A percentile compares a stretch with the other conserved stretches of the same genome.
These are phyloP conservation scores for Irpex sp. DNA, from an alignment of 1,284 basidiomycete species.

Conservation along the genomic window DNA sequence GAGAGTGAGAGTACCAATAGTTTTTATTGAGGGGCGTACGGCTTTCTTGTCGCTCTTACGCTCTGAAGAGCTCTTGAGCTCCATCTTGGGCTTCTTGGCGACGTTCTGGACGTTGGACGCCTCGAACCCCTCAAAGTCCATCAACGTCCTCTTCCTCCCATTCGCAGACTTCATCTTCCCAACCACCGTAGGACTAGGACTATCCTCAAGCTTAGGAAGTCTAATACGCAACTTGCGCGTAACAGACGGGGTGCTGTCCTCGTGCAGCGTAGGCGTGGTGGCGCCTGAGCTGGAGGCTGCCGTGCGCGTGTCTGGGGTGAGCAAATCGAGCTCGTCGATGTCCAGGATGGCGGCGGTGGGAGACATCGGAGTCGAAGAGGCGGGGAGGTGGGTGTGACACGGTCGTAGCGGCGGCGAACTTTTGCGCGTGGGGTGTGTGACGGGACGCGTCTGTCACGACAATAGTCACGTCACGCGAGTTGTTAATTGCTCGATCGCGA, in stretches of 20 bases:
- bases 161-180: neutral
- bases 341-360: neutral
- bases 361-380: neutral
- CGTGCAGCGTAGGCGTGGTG: neutral
- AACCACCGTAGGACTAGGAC: neutral
- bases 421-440: neutral
- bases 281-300: conserved; percentile 6
- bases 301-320: conserved; percentile 3
- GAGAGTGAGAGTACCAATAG: neutral
- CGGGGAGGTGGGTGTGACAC: neutral
- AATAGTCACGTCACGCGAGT: neutral
- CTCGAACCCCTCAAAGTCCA: neutral
- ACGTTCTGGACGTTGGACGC: neutral
- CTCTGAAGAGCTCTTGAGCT: neutral
- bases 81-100: conserved; percentile 11
- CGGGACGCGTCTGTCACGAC: neutral
- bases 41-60: conserved; percentile 11
- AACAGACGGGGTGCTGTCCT: neutral
- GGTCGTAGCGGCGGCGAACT: neutral
- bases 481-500: too few relatives aligned
- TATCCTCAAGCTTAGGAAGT: neutral
- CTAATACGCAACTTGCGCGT: neutral
- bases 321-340: conserved; percentile 12
- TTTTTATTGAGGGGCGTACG: conserved; percentile 13
- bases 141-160: neutral